Conservation (phyloP, 768 basidiomycete genomes). For the Glaciozyma antarctica region DNA sequence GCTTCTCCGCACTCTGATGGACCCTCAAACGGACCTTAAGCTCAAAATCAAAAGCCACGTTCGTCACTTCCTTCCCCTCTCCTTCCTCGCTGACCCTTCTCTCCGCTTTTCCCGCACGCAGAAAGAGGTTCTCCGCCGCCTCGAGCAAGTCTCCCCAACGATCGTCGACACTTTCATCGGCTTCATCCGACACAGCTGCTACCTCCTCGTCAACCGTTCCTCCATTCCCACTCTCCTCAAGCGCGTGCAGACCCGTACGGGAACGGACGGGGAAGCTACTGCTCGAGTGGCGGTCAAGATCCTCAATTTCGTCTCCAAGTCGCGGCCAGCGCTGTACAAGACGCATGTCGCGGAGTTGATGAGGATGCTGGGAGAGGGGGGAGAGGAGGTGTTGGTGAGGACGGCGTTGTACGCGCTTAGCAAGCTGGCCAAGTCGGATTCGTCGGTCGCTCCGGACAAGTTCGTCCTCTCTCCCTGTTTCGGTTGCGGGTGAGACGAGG, state of each 20-base stretch:
- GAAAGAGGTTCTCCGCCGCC: slow-evolving; percentile 67
- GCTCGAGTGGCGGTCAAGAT: slow-evolving; percentile 38
- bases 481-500: not conserved
- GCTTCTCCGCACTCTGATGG: slow-evolving; percentile 67
- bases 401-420: slow-evolving; percentile 45
- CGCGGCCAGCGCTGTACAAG: slow-evolving; percentile 62
- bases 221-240: slow-evolving; percentile 72
- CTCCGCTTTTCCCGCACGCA: slow-evolving; percentile 36
- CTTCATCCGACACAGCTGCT: slow-evolving; percentile 60
- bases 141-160: slow-evolving; percentile 59
- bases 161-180: slow-evolving; percentile 58
- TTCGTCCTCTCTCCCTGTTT: not conserved
- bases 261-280: not conserved
- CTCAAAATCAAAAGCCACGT: slow-evolving; percentile 68
- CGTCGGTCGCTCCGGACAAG: slow-evolving; percentile 5
- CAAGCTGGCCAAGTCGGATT: slow-evolving; percentile 13
- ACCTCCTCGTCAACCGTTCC: slow-evolving; percentile 72
- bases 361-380: slow-evolving; percentile 60
- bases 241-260: slow-evolving; percentile 39
- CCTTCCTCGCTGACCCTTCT: not conserved
- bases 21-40: slow-evolving; percentile 74
- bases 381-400: slow-evolving; percentile 46
- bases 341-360: slow-evolving; percentile 64
- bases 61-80: slow-evolving; percentile 28
- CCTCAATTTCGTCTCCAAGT: slow-evolving; percentile 56